A percentile compares a stretch with the other conserved stretches of the same genome.
Evolutionary conservation across 2,329 filamentous ascomycete genomes (phyloP).

Genomic region (Pseudogymnoascus sp.): DNA sequence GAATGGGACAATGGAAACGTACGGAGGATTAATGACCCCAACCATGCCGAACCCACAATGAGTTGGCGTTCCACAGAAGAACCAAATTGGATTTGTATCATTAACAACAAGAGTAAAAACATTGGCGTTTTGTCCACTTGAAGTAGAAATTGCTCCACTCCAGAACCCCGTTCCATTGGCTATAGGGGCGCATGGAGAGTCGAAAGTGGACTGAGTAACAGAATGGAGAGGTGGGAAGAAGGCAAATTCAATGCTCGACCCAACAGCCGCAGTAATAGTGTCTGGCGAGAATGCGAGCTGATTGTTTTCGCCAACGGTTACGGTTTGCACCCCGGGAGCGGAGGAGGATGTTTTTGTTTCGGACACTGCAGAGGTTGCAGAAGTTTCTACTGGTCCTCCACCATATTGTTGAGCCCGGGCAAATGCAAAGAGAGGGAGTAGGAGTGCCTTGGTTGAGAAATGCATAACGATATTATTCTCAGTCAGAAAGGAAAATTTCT

Average conservation of each 20-base stretch:
- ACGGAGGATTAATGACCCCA: slow-evolving; percentile 35
- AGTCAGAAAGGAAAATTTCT: neutral
- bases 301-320: slow-evolving; percentile 25
- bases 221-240: slow-evolving; percentile 46
- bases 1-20: slow-evolving; percentile 18
- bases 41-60: slow-evolving; percentile 38
- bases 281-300: slow-evolving; percentile 42
- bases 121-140: slow-evolving; percentile 17
- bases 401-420: slow-evolving; percentile 17
- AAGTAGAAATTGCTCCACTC: slow-evolving; percentile 18
- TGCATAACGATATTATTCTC: slow-evolving; percentile 20
- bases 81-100: slow-evolving; percentile 35
- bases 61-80: slow-evolving; percentile 32
- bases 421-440: slow-evolving; percentile 19
- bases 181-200: slow-evolving; percentile 27
- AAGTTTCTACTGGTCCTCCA: slow-evolving; percentile 10
- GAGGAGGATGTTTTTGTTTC: slow-evolving; percentile 16
- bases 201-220: slow-evolving; percentile 33
- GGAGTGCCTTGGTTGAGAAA: slow-evolving; percentile 20
- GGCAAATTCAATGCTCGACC: slow-evolving; percentile 47
- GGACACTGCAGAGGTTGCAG: slow-evolving; percentile 14
- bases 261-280: slow-evolving; percentile 39
- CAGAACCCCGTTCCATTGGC: slow-evolving; percentile 21
- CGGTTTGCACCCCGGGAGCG: slow-evolving; percentile 23
- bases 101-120: slow-evolving; percentile 37